Base-by-base conservation (phyloP, 805 yeast species). In the Wickerhamomyces chambardii region DNA sequence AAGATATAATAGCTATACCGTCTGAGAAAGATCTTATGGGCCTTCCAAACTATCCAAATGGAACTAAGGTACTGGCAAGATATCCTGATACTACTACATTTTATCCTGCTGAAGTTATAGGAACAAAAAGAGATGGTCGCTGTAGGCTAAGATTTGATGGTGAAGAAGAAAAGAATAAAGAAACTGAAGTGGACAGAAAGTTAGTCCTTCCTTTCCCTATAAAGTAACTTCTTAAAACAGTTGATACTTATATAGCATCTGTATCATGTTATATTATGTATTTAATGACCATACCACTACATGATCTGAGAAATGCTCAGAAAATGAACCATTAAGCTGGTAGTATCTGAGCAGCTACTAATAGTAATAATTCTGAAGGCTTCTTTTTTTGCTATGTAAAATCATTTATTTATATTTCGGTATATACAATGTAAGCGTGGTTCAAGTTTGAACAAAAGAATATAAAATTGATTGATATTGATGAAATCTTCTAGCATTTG, bases 81-180 rank as follows among this genome's bases (percentile, higher is more conserved):
- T 92, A 92, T 50, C 98, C 98, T 1, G 98, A 92, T 47, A 92
- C 98, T 0, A 92, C 98, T 0, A 89, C 97, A 0, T 92, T 92
- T 49, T 92, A 92, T 50, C 85, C 94, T 4, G 99, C 98, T 0
- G 84, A 84, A 33, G 97, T 92, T 3, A 78, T 78, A 17, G 89
- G 94, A 0, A 68, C 73, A 32, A 77, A 75, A 41, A 53, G 84
- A 44, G 89, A 81, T 43, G 87, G 89, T 0, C 72, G 69, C 11
- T 90, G 95, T 43, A 63, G 86, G 43, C 64, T 92, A 37, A 74
- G 75, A 49, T 92, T 92, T 50, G 97, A 90, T 45, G 98, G 97
- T 9, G 99, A 92, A 55, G 98, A 92, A 53, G 98, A 92, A 49
- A 95, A 78, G 1, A 89, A 84, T 31, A 92, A 90, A 54, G 96